Percentiles rank a stretch among this genome's conserved stretches.
Conservation (phyloP, 371 early-diverging fungal genomes). For the Zychaea mexicana region DNA sequence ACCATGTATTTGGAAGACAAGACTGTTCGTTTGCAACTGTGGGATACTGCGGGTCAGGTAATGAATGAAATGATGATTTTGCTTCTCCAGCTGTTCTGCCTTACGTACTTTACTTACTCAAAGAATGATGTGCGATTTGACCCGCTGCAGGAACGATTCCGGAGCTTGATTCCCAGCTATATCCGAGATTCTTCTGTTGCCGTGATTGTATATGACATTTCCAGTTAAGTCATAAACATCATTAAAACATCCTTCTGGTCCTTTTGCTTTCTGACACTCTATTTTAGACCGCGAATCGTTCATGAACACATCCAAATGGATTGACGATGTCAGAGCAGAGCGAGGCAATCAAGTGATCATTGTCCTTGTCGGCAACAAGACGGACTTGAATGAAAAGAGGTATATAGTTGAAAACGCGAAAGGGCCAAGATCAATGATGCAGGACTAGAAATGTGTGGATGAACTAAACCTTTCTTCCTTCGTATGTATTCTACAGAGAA, state of each 20-base stretch:
- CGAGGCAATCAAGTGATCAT: constrained; percentile 98
- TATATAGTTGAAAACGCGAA: constrained; percentile 21
- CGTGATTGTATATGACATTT: constrained; percentile 97
- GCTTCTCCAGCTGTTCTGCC: too few species aligned
- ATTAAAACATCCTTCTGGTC: not conserved
- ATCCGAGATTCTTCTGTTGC: constrained; percentile 98
- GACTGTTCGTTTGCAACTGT: constrained; percentile 97
- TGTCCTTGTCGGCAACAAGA: constrained; percentile 99
- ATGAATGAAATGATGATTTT: not conserved
- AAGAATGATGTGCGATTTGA: too few species aligned
- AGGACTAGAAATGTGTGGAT: not conserved
- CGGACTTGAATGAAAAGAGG: constrained; percentile 94
- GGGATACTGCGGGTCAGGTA: constrained; percentile 99
- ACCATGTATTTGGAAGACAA: constrained; percentile 98
- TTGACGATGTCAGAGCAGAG: constrained; percentile 98
- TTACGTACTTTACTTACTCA: too few species aligned
- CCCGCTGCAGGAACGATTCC: constrained; percentile 88
- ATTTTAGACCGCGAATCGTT: constrained; percentile 86
- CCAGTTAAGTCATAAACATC: constrained; percentile 61
- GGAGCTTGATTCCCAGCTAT: constrained; percentile 97
- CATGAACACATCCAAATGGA: constrained; percentile 96
- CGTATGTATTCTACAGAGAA: constrained; percentile 49
- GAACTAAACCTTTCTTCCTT: not conserved
- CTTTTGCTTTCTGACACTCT: not conserved
- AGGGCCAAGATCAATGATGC: too few species aligned